phyloP scores from a whole-genome alignment of 2,329 filamentous ascomycete genomes.

The Sporothrix pseudoabietina region DNA sequence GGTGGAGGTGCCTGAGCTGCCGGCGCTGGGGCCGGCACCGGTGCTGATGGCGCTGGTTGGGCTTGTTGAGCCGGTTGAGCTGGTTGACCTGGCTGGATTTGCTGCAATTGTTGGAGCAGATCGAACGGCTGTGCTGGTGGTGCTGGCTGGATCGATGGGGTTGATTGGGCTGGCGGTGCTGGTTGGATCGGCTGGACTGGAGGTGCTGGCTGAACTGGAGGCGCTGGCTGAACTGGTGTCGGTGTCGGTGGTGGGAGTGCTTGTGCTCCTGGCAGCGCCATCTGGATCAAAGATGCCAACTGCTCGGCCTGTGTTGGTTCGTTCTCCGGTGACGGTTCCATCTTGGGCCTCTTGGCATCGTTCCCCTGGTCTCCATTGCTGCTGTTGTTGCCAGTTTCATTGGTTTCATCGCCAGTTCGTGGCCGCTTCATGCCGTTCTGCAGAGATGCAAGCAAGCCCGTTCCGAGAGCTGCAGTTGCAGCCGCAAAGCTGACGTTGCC shows the following conservation, averaged over 20 bases:
- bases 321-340: slow-evolving; percentile 30
- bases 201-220: not conserved
- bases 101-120: too few relatives aligned
- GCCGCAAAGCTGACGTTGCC: not conserved
- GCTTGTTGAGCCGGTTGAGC: too few relatives aligned
- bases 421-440: slow-evolving; percentile 37
- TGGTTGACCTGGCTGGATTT: too few relatives aligned
- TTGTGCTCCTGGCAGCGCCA: not conserved
- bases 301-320: not conserved
- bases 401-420: slow-evolving; percentile 13
- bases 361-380: not conserved
- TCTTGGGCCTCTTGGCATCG: slow-evolving; percentile 38
- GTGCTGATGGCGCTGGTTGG: too few relatives aligned
- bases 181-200: not conserved
- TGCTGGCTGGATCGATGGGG: not conserved
- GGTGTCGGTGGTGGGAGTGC: not conserved
- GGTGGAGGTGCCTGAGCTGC: not conserved
- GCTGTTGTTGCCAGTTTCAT: not conserved
- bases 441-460: slow-evolving; percentile 29
- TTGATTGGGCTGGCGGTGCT: not conserved
- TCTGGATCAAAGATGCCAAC: not conserved
- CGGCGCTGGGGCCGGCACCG: not conserved
- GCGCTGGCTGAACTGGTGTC: not conserved
- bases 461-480: not conserved
- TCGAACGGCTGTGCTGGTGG: too few relatives aligned